Conservation (phyloP, 2,329 filamentous ascomycete species). For the Pseudocercospora eumusae region DNA sequence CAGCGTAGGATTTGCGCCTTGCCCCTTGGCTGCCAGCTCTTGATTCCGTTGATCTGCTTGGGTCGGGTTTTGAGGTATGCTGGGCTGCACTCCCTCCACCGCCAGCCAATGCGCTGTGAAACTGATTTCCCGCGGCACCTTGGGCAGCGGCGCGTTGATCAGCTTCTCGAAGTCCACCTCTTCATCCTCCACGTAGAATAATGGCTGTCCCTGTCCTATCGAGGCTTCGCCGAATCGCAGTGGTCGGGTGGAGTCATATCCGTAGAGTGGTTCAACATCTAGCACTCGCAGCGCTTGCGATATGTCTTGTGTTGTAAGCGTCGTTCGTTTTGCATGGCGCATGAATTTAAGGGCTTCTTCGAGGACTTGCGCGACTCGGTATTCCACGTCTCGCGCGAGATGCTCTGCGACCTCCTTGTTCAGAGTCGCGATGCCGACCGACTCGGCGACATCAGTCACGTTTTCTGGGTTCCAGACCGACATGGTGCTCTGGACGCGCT, state of each 20-base stretch:
- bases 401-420: conserved; percentile 84
- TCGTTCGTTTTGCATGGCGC: conserved; percentile 84
- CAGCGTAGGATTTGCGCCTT: conserved; percentile 75
- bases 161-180: conserved; percentile 99
- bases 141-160: conserved; percentile 92
- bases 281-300: conserved; percentile 81
- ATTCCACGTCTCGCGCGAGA: conserved; percentile 91
- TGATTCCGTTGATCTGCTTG: conserved; percentile 71
- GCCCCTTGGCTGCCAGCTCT: conserved; percentile 85
- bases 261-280: conserved; percentile 92
- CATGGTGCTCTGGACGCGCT: conserved; percentile 27
- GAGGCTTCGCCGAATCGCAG: conserved; percentile 92
- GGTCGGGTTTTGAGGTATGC: conserved; percentile 94
- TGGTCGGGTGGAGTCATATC: conserved; percentile 89
- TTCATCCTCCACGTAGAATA: conserved; percentile 98
- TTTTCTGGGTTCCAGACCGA: conserved; percentile 95
- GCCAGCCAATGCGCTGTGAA: conserved; percentile 98
- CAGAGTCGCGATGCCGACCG: conserved; percentile 80
- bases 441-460: conserved; percentile 92
- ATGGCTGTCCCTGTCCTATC: conserved; percentile 85
- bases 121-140: conserved; percentile 87
- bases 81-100: conserved; percentile 94
- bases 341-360: conserved; percentile 95
- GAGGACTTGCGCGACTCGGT: conserved; percentile 87
- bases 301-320: conserved; percentile 85